phyloP scores from a whole-genome alignment of 768 basidiomycete species.

The Dacryopinax spathularia region DNA sequence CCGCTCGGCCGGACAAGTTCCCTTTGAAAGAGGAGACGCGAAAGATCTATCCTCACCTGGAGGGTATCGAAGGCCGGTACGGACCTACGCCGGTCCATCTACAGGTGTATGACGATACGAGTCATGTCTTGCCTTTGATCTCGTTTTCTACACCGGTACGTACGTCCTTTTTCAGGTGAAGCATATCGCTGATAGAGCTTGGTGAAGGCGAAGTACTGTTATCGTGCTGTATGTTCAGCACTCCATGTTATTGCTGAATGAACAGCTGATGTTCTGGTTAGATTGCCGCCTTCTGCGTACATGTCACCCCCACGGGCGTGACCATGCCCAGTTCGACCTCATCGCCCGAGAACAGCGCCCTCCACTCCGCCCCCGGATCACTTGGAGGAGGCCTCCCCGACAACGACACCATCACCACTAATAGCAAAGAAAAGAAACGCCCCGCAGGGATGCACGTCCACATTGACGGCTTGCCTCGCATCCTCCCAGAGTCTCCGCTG shows the following conservation, averaged over 20 bases:
- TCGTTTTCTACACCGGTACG: slow-evolving; percentile 46
- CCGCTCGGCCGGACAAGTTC: slow-evolving; percentile 65
- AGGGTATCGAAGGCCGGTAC: slow-evolving; percentile 23
- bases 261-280: too few relatives aligned
- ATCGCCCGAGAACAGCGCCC: neutral
- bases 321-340: neutral
- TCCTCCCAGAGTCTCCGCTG: neutral
- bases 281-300: neutral
- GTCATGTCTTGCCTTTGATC: slow-evolving; percentile 61
- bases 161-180: too few relatives aligned
- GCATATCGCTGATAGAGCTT: neutral
- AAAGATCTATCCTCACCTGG: slow-evolving; percentile 26
- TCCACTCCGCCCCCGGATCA: neutral
- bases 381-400: neutral
- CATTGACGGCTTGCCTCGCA: neutral
- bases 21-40: slow-evolving; percentile 44
- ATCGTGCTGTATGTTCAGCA: slow-evolving; percentile 11
- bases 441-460: neutral
- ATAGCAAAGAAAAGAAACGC: too few relatives aligned
- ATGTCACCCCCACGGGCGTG: neutral
- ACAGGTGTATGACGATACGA: slow-evolving; percentile 86
- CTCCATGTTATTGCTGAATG: too few relatives aligned
- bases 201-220: slow-evolving; percentile 11
- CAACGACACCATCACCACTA: too few relatives aligned
- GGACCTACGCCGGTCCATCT: slow-evolving; percentile 68